phyloP scores from a whole-genome alignment of 208 protist species.

The Trichomonas vaginalis region DNA sequence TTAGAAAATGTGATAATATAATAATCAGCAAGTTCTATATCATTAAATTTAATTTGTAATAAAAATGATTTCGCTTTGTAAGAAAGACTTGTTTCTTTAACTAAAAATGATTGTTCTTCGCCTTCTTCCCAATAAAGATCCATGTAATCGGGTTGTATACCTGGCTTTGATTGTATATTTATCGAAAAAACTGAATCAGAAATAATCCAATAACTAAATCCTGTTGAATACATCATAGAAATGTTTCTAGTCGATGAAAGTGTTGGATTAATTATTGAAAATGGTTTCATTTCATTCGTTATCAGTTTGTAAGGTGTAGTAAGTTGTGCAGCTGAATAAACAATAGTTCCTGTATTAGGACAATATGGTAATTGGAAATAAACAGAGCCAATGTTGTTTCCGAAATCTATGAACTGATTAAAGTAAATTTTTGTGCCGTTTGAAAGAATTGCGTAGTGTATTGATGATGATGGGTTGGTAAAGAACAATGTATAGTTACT shows the following conservation, averaged over 20 bases:
- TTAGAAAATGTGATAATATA: not conserved
- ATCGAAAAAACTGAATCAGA: too few relatives aligned
- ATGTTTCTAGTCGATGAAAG: not conserved
- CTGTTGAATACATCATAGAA: not conserved
- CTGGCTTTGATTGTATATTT: too few relatives aligned
- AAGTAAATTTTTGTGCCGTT: not conserved
- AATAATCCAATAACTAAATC: not conserved
- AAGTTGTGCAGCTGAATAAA: not conserved
- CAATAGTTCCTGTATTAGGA: not conserved
- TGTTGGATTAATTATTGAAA: not conserved
- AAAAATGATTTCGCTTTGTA: not conserved
- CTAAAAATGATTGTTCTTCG: too few relatives aligned
- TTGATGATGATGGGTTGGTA: not conserved
- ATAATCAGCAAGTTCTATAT: not conserved
- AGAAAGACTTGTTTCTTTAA: not conserved
- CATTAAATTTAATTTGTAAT: not conserved
- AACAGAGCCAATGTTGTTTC: not conserved
- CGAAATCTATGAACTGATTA: not conserved
- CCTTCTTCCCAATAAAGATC: too few relatives aligned
- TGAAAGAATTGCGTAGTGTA: not conserved
- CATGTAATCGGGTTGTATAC: too few relatives aligned
- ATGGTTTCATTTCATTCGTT: not conserved
- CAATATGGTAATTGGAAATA: not conserved
- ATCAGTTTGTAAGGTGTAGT: not conserved
- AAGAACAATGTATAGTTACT: not conserved